These are phyloP conservation scores for Chamaecrista fasciculata DNA, from an alignment of 306 rosid genomes.

Conservation along the genomic window DNA sequence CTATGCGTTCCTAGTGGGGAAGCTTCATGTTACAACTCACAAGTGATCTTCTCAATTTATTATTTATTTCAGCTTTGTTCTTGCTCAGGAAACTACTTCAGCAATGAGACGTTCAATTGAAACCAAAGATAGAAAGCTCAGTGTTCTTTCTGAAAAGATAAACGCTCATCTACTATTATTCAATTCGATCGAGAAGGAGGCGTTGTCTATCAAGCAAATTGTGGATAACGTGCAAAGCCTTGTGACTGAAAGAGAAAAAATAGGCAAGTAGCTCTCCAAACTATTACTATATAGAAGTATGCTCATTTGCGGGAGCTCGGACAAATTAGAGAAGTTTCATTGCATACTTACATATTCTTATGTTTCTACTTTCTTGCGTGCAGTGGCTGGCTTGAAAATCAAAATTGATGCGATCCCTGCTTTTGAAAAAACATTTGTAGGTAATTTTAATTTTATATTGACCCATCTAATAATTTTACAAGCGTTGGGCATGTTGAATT, in stretches of 20 bases:
- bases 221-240: slow-evolving; percentile 54
- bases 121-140: slow-evolving; percentile 56
- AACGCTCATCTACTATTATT: slow-evolving; percentile 56
- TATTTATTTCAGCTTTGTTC: background rate
- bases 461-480: slow-evolving; percentile 16
- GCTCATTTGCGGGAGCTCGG: slow-evolving; percentile 23
- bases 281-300: slow-evolving; percentile 3
- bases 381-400: slow-evolving; percentile 60
- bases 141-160: slow-evolving; percentile 66
- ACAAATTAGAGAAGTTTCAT: background rate
- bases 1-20: background rate
- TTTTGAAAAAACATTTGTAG: slow-evolving; percentile 56
- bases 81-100: slow-evolving; percentile 59
- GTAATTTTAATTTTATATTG: slow-evolving; percentile 42
- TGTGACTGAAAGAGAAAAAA: slow-evolving; percentile 64
- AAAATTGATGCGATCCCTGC: slow-evolving; percentile 59
- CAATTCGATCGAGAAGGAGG: slow-evolving; percentile 77
- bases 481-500: background rate
- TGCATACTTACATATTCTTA: slow-evolving; percentile 7
- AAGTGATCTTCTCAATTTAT: background rate
- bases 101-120: slow-evolving; percentile 56
- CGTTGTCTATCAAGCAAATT: slow-evolving; percentile 50
- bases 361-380: slow-evolving; percentile 10
- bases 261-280: slow-evolving; percentile 53
- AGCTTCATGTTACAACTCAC: background rate